Percentiles rank a stretch among this genome's conserved stretches.
Evolutionary conservation across 495 filamentous ascomycete species (phyloP).

Genomic region (Rostrohypoxylon terebratum): DNA sequence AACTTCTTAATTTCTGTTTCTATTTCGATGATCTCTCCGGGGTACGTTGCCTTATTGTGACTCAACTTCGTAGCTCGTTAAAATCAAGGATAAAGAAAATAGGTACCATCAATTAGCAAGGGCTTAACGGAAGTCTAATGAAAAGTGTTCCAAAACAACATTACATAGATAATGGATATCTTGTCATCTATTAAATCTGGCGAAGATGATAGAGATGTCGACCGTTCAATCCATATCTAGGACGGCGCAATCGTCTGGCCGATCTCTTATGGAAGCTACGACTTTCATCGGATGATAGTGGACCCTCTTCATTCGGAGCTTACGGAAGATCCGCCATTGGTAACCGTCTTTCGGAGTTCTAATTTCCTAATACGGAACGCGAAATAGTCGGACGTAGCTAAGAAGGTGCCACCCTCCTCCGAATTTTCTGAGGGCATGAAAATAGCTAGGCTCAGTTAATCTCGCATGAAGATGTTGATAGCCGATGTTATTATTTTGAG

Average conservation of each 20-base stretch:
- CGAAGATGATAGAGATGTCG: not conserved
- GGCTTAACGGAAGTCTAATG: not conserved
- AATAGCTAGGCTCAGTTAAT: not conserved
- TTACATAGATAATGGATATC: too few species aligned
- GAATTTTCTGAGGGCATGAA: not conserved
- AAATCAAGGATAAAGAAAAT: not conserved
- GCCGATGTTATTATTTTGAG: not conserved
- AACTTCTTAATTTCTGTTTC: not conserved
- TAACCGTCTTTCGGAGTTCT: not conserved
- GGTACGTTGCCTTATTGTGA: too few species aligned
- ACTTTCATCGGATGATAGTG: not conserved
- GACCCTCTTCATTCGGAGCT: not conserved
- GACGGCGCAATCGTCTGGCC: not conserved
- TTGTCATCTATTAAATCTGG: not conserved
- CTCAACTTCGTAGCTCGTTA: too few species aligned
- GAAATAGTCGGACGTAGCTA: not conserved
- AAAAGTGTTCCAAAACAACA: not conserved
- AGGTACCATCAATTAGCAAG: not conserved
- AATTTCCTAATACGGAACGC: not conserved
- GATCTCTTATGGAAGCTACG: not conserved
- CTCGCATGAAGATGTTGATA: too few species aligned
- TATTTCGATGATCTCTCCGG: not conserved
- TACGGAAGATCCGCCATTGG: slow-evolving; percentile 2
- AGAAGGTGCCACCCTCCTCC: not conserved
- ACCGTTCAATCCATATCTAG: not conserved